These are phyloP conservation scores for Saprolegnia parasitica DNA, from an alignment of 352 stramenopile species.

Conservation along the genomic window DNA sequence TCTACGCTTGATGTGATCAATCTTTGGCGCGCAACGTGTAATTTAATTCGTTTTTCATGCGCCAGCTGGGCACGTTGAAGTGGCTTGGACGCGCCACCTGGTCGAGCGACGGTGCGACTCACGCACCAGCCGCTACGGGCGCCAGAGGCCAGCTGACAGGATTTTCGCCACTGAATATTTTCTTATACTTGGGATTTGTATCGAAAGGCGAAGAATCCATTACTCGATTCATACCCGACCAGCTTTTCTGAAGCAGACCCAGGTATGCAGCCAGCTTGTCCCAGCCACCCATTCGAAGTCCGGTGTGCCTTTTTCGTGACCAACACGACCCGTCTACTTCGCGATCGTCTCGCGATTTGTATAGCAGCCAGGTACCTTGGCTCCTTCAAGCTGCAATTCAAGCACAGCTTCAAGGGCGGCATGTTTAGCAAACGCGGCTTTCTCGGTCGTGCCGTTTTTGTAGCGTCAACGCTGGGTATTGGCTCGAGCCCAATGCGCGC, in stretches of 20 bases:
- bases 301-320: neutral
- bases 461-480: too few species aligned
- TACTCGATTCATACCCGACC: neutral
- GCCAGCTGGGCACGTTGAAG: neutral
- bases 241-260: neutral
- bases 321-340: neutral
- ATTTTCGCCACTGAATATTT: neutral
- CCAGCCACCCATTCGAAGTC: neutral
- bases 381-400: neutral
- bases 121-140: neutral
- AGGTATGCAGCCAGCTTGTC: neutral
- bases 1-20: neutral
- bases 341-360: neutral
- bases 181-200: neutral
- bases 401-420: neutral
- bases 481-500: too few species aligned
- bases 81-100: too few species aligned
- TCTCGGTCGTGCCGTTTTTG: too few species aligned
- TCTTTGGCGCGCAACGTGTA: neutral
- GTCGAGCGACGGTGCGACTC: neutral
- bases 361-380: neutral
- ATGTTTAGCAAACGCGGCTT: neutral
- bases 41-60: constrained; percentile 4
- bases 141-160: neutral
- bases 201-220: neutral